phyloP scores from a whole-genome alignment of 2,329 filamentous ascomycete species.

The Aspergillus pseudoviridinutans region DNA sequence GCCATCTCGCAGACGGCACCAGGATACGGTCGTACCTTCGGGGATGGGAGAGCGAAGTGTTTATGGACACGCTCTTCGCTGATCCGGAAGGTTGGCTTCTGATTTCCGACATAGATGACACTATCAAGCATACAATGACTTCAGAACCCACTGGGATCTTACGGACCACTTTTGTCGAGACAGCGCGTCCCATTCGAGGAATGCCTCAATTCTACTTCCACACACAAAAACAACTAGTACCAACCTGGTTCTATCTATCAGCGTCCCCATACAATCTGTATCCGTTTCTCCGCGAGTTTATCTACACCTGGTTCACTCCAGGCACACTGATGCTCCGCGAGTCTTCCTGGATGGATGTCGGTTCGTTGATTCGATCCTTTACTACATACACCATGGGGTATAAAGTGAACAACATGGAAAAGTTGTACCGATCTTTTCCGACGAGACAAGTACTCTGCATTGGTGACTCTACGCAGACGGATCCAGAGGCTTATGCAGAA shows the following conservation, averaged over 20 bases:
- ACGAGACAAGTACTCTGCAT: slow-evolving; percentile 75
- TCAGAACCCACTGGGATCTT: slow-evolving; percentile 76
- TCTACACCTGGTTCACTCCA: slow-evolving; percentile 64
- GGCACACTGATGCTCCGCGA: slow-evolving; percentile 84
- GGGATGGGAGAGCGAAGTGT: slow-evolving; percentile 37
- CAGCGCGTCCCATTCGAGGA: slow-evolving; percentile 65
- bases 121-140: slow-evolving; percentile 87
- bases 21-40: slow-evolving; percentile 38
- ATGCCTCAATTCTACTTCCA: slow-evolving; percentile 82
- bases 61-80: slow-evolving; percentile 70
- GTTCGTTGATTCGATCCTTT: slow-evolving; percentile 72
- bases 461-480: slow-evolving; percentile 86
- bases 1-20: slow-evolving; percentile 45
- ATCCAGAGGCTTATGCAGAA: slow-evolving; percentile 85
- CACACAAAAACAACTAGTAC: slow-evolving; percentile 55
- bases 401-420: slow-evolving; percentile 75
- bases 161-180: slow-evolving; percentile 75
- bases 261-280: slow-evolving; percentile 95
- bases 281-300: slow-evolving; percentile 74
- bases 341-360: slow-evolving; percentile 78
- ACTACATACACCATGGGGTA: slow-evolving; percentile 80
- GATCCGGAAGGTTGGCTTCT: slow-evolving; percentile 77
- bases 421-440: slow-evolving; percentile 76
- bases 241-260: slow-evolving; percentile 88
- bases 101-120: slow-evolving; percentile 90